Evolutionary conservation across 2,329 filamentous ascomycete genomes (phyloP), one percentile per base, ranked within the genome.

Genomic region (Cladosporium cucumerinum): DNA sequence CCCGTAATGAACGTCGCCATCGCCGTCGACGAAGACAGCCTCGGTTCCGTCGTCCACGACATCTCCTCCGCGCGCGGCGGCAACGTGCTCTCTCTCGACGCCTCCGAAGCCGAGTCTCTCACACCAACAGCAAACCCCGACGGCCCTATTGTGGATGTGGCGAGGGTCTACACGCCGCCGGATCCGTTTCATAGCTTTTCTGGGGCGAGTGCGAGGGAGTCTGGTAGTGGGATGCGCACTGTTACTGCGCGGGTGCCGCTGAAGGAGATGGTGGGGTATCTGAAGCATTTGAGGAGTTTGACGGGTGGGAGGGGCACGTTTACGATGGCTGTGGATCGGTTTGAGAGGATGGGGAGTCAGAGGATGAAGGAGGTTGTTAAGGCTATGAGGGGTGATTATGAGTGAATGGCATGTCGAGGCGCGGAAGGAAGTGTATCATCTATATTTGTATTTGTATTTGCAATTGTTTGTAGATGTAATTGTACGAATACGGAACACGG

Each of bases 211-310:
- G 61, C 34, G 18, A 46, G 60, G 21, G 61, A 57, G 12, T 70
- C 66, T 74, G 69, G 66, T 70, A 55, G 71, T 76, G 71, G 77
- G 83, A 70, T 67, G 64, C 69, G 72, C 34, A 85, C 87, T 65
- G 92, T 99, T 70, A 88, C 89, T 12, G 95, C 93, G 25, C 87
- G 91, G 72, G 94, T 98, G 30, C 95, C 95, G 34, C 82, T 98
- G 72, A 96, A 95, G 79, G 94, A 98, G 78, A 97, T 98, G 92
- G 89, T 98, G 39, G 91, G 94, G 49, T 99, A 98, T 77, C 82
- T 98, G 71, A 92, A 92, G 75, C 91, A 96, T 74, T 79, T 99
- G 68, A 84, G 95, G 61, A 93, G 92, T 78, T 84, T 97, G 81
- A 99, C 94, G 3, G 91, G 89, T 2, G 95, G 95, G 0, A 84